These are phyloP conservation scores for Amanita brunnescens DNA, from an alignment of 768 basidiomycete species.

Conservation along the genomic window DNA sequence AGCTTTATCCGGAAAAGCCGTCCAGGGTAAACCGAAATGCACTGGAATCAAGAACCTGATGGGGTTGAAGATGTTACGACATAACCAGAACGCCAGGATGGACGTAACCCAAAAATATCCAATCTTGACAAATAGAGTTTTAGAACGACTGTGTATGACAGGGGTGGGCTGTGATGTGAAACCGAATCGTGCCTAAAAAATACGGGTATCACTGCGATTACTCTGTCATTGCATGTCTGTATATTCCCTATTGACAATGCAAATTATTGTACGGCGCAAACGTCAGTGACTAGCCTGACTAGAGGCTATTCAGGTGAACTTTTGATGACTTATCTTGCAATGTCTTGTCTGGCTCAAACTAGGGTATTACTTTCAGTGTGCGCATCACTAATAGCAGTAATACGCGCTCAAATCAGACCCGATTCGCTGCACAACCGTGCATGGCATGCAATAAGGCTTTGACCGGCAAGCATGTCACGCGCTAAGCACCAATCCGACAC, in stretches of 20 bases:
- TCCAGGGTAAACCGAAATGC: slow-evolving; percentile 20
- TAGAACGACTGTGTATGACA: slow-evolving; percentile 32
- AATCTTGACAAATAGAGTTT: slow-evolving; percentile 40
- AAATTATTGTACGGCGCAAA: neutral
- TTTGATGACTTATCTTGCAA: neutral
- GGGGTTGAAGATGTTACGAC: slow-evolving; percentile 31
- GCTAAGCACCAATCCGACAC: neutral
- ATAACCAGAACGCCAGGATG: slow-evolving; percentile 22
- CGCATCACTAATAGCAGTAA: no score
- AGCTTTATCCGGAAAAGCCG: slow-evolving; percentile 25
- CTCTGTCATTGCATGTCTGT: neutral
- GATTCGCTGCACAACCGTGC: no score
- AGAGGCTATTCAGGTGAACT: neutral
- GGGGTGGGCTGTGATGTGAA: slow-evolving; percentile 25
- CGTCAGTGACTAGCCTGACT: no score
- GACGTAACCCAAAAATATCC: slow-evolving; percentile 10
- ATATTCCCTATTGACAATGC: no score
- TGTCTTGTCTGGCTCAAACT: neutral
- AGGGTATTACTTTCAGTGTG: no score
- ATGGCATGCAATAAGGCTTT: no score
- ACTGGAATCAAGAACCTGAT: slow-evolving; percentile 30
- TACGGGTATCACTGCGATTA: neutral
- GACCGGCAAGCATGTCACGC: no score
- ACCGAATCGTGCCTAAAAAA: slow-evolving; percentile 22
- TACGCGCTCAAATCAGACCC: no score